Percentiles rank a stretch among this genome's conserved stretches.
phyloP scores from a whole-genome alignment of 345 rosid genomes.

The Lagerstroemia speciosa region DNA sequence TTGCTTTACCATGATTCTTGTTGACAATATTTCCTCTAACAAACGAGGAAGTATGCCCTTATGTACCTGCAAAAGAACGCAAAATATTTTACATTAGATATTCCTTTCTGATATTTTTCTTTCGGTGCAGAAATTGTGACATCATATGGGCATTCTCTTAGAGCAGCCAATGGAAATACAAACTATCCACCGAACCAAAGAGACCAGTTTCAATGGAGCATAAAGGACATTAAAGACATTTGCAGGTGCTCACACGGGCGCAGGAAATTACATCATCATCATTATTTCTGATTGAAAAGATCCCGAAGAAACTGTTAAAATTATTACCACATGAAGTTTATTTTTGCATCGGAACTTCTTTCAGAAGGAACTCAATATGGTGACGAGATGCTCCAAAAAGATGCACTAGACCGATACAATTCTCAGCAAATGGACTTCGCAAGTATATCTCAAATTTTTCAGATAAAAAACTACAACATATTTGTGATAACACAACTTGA shows the following conservation, averaged over 20 bases:
- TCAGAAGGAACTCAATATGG: not conserved
- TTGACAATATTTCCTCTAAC: constrained; percentile 84
- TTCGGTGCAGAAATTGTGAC: not conserved
- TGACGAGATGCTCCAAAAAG: not conserved
- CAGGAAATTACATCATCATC: not conserved
- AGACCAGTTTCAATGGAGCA: not conserved
- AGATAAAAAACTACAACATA: not conserved
- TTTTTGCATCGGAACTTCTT: not conserved
- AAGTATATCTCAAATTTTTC: not conserved
- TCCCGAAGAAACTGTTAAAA: not conserved
- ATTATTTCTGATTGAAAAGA: not conserved
- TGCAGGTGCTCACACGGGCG: not conserved
- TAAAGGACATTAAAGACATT: not conserved
- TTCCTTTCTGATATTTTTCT: not conserved
- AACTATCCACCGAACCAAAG: not conserved
- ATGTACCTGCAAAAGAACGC: constrained; percentile 36
- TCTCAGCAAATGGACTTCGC: not conserved
- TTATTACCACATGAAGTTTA: not conserved
- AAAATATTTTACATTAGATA: not conserved
- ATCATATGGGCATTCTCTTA: not conserved
- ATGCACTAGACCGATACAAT: not conserved
- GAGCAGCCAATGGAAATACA: not conserved
- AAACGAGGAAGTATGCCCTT: constrained; percentile 83
- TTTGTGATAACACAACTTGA: not conserved
- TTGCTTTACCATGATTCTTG: constrained; percentile 89